Evolutionary conservation across 169 alveolate genomes (phyloP).

Genomic region (Blepharisma undulans): DNA sequence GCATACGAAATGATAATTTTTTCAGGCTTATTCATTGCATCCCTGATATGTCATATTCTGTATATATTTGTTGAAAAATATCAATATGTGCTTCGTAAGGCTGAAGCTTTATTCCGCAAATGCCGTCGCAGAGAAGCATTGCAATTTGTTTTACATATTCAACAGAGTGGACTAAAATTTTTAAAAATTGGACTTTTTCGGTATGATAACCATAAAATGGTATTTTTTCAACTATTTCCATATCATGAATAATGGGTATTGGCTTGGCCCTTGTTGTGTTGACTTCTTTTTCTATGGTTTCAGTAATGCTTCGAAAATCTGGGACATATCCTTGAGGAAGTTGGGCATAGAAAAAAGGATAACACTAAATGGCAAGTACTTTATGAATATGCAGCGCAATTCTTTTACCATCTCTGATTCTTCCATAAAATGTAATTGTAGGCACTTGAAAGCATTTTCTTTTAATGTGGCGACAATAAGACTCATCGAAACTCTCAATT

Average conservation of each 20-base stretch:
- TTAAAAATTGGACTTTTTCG: background rate
- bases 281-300: no score
- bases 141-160: slow-evolving; percentile 4
- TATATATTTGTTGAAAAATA: slow-evolving; percentile 55
- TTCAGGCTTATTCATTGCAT: slow-evolving; percentile 52
- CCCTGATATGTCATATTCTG: slow-evolving; percentile 58
- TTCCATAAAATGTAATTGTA: no score
- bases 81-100: slow-evolving; percentile 67
- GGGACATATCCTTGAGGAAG: no score
- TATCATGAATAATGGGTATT: background rate
- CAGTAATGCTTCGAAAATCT: no score
- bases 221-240: background rate
- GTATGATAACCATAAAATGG: background rate
- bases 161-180: slow-evolving; percentile 25
- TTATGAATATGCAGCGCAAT: no score
- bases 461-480: no score
- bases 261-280: no score
- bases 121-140: slow-evolving; percentile 27
- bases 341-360: no score
- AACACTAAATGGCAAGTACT: no score
- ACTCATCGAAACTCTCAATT: no score
- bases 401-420: no score
- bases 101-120: slow-evolving; percentile 44
- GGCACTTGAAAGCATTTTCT: no score
- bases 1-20: slow-evolving; percentile 43